Evolutionary conservation across 108 stramenopile species (phyloP).

Genomic region (Skeletonema costatum): DNA sequence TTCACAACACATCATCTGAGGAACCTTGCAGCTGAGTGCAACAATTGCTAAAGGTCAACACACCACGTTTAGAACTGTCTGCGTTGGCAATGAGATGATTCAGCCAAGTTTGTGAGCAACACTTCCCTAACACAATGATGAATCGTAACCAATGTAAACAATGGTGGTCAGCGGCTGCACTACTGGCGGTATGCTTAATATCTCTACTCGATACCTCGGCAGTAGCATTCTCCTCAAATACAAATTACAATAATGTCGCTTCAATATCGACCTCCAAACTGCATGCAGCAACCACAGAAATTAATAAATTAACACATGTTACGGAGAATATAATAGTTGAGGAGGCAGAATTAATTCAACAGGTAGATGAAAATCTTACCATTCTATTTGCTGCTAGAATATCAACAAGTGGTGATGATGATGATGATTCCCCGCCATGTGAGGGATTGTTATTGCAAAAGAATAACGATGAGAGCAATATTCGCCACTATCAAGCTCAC

Average conservation of each 20-base stretch:
- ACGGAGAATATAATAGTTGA: background rate
- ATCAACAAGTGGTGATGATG: background rate
- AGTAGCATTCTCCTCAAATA: background rate
- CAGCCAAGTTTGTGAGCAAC: background rate
- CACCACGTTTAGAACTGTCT: background rate
- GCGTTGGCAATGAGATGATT: background rate
- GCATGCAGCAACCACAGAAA: background rate
- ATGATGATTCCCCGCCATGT: background rate
- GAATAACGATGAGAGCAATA: background rate
- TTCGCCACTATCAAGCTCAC: background rate
- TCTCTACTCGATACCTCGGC: background rate
- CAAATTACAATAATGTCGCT: background rate
- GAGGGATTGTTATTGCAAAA: constrained; percentile 1
- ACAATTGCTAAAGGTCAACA: too few relatives aligned
- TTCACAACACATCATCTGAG: background rate
- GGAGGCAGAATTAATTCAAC: background rate
- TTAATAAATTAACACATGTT: background rate
- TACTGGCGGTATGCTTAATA: background rate
- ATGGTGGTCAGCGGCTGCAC: background rate
- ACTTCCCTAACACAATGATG: background rate
- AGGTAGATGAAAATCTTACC: background rate
- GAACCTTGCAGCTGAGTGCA: background rate
- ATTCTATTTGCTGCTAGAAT: background rate
- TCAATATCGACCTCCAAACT: background rate
- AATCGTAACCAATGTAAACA: background rate